phyloP scores from a whole-genome alignment of 2,329 filamentous ascomycete species.

The Cytospora schulzeri region DNA sequence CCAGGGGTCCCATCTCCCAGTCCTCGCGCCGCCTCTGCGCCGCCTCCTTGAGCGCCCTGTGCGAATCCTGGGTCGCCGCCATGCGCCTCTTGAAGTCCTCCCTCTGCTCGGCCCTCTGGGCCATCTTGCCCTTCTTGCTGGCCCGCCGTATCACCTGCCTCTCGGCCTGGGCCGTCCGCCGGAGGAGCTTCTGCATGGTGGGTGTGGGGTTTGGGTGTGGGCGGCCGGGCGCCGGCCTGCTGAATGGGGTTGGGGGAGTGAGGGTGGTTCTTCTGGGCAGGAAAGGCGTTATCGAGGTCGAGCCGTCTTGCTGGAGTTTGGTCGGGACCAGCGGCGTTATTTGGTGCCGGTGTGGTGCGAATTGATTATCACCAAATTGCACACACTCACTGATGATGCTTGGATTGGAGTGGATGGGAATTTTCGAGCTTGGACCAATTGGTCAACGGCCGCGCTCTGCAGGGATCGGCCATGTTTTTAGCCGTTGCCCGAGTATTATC shows the following conservation, averaged over 20 bases:
- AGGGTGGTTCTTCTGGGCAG: neutral
- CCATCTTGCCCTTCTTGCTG: conserved; percentile 32
- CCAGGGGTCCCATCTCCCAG: conserved; percentile 76
- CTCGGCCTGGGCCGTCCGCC: conserved; percentile 67
- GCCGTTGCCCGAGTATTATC: neutral
- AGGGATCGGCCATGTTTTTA: conserved; percentile 10
- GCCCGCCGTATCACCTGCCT: conserved; percentile 59
- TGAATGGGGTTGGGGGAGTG: conserved; percentile 10
- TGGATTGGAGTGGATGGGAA: conserved; percentile 19
- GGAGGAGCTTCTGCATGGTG: conserved; percentile 70
- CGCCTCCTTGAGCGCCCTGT: conserved; percentile 16
- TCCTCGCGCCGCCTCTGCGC: conserved; percentile 62
- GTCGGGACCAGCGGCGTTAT: neutral
- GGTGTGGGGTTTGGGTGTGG: conserved; percentile 1
- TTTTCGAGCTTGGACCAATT: conserved; percentile 28
- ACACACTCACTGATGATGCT: neutral
- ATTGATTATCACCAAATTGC: conserved; percentile 2
- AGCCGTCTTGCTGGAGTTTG: neutral
- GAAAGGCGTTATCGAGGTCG: neutral
- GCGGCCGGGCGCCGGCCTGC: conserved; percentile 13
- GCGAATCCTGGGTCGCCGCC: neutral
- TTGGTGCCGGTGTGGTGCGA: neutral
- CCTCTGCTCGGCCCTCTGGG: conserved; percentile 35
- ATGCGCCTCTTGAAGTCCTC: conserved; percentile 36
- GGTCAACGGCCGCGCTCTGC: neutral